Conservation (phyloP, 176 grass and related monocot genomes). For the Olyra latifolia region DNA sequence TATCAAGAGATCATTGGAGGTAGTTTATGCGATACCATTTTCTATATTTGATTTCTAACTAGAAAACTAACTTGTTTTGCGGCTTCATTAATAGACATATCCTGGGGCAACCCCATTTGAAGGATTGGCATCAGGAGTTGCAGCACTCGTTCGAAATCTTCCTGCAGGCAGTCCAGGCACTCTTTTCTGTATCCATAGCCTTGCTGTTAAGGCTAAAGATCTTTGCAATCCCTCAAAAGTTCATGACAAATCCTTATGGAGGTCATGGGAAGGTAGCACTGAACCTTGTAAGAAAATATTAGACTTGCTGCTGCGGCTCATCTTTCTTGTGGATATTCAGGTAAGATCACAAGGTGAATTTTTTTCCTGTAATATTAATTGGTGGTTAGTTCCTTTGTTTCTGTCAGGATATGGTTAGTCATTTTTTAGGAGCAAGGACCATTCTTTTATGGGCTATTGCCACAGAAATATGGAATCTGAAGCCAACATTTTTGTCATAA, state of each 20-base stretch:
- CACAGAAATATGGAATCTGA: neutral
- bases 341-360: conserved; percentile 33
- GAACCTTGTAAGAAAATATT: conserved; percentile 79
- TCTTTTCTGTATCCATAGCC: conserved; percentile 78
- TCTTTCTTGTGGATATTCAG: conserved; percentile 94
- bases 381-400: neutral
- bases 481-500: neutral
- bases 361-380: neutral
- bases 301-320: conserved; percentile 74
- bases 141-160: conserved; percentile 65
- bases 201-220: conserved; percentile 58
- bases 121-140: conserved; percentile 83
- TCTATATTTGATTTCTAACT: neutral
- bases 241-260: conserved; percentile 70
- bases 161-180: conserved; percentile 72
- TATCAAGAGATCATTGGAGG: conserved; percentile 72
- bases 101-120: conserved; percentile 75
- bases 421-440: neutral
- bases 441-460: neutral
- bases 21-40: conserved; percentile 11
- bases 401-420: neutral
- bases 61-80: neutral
- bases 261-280: conserved; percentile 88
- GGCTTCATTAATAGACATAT: conserved; percentile 54
- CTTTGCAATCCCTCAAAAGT: conserved; percentile 47